Evolutionary conservation across 345 rosid genomes (phyloP).

Genomic region (Eucalyptus camaldulensis): DNA sequence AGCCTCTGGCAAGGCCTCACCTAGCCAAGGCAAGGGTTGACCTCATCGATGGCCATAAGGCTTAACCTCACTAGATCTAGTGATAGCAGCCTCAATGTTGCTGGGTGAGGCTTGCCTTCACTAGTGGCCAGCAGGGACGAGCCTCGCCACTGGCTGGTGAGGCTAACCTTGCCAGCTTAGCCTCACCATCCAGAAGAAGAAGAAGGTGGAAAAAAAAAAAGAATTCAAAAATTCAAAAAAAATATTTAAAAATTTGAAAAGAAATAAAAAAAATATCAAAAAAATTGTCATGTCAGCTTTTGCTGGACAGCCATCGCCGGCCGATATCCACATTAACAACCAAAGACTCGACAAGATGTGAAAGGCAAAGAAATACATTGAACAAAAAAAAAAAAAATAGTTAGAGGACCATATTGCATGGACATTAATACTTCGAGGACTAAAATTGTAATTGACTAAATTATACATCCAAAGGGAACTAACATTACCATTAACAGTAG

Average conservation of each 20-base stretch:
- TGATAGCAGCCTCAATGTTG: rapidly evolving
- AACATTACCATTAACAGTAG: not conserved
- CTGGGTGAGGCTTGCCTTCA: rapidly evolving
- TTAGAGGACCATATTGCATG: not conserved
- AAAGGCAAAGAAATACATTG: not conserved
- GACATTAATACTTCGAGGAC: not conserved
- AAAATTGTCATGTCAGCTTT: rapidly evolving
- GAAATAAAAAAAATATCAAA: too few species aligned
- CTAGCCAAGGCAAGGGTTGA: too few species aligned
- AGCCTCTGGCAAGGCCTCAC: too few species aligned
- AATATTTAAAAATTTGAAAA: too few species aligned
- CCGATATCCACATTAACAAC: too few species aligned
- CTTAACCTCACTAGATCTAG: rapidly evolving
- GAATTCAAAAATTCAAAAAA: too few species aligned
- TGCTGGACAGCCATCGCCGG: rapidly evolving
- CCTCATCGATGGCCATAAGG: rapidly evolving
- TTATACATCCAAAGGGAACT: not conserved
- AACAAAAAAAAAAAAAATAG: not conserved
- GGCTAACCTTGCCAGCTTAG: too few species aligned
- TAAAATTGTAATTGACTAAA: not conserved
- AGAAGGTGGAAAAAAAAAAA: too few species aligned
- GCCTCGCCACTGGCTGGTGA: too few species aligned
- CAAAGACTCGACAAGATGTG: not conserved
- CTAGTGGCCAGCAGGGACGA: rapidly evolving
- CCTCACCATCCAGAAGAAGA: too few species aligned